Percentiles rank a stretch among this genome's conserved stretches.
These are phyloP conservation scores for Nitzschia palea DNA, from an alignment of 108 stramenopile genomes.

Conservation along the genomic window DNA sequence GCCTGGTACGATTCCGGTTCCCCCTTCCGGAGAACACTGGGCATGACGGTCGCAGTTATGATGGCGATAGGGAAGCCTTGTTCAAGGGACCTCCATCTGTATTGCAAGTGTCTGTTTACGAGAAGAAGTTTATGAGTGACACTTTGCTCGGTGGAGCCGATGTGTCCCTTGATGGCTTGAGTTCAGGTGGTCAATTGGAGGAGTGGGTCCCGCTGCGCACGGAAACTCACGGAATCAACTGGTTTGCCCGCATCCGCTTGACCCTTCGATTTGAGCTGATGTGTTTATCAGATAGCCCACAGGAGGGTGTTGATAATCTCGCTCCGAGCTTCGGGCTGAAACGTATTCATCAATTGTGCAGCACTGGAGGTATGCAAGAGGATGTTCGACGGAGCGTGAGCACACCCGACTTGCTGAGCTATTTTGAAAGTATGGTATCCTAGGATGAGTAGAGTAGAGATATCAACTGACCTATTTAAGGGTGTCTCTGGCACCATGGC, in stretches of 20 bases:
- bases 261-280: slow-evolving; percentile 85
- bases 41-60: slow-evolving; percentile 70
- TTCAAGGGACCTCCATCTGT: slow-evolving; percentile 86
- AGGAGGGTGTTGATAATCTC: slow-evolving; percentile 31
- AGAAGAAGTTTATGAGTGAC: slow-evolving; percentile 90
- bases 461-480: too few relatives aligned
- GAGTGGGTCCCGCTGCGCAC: slow-evolving; percentile 88
- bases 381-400: slow-evolving; percentile 38
- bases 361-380: slow-evolving; percentile 67
- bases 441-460: too few relatives aligned
- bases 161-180: slow-evolving; percentile 68
- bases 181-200: slow-evolving; percentile 80
- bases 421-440: slow-evolving; percentile 49
- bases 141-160: slow-evolving; percentile 75
- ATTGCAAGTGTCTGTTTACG: slow-evolving; percentile 82
- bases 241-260: slow-evolving; percentile 84
- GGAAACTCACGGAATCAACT: slow-evolving; percentile 72
- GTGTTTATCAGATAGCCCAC: slow-evolving; percentile 52
- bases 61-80: slow-evolving; percentile 71
- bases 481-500: too few relatives aligned
- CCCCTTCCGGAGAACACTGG: slow-evolving; percentile 80
- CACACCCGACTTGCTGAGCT: slow-evolving; percentile 54
- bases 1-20: slow-evolving; percentile 79
- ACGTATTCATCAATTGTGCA: slow-evolving; percentile 71
- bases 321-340: slow-evolving; percentile 70